phyloP scores from a whole-genome alignment of 2,329 filamentous ascomycete species.

The Arthrobotrys pseudoclavata region DNA sequence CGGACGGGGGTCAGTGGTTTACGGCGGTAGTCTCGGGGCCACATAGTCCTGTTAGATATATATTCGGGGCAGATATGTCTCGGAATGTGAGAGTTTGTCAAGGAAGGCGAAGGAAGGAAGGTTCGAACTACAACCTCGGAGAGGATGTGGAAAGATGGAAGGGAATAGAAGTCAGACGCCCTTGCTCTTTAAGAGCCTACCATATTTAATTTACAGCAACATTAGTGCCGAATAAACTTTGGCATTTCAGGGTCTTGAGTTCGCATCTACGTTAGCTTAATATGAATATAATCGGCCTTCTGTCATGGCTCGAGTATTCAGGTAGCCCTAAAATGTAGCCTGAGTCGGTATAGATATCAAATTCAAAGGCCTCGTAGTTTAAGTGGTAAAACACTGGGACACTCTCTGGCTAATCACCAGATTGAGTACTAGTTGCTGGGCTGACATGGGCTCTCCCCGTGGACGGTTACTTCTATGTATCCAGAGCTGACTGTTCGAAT shows the following conservation, averaged over 20 bases:
- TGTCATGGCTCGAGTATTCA: too few species aligned
- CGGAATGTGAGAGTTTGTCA: background rate
- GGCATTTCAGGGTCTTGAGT: too few species aligned
- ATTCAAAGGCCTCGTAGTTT: constrained; percentile 26
- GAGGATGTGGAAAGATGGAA: background rate
- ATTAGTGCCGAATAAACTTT: background rate
- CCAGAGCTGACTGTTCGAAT: constrained; percentile 34
- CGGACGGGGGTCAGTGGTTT: constrained; percentile 42
- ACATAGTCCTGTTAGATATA: constrained; percentile 19
- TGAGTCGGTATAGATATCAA: too few species aligned
- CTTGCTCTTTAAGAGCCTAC: background rate
- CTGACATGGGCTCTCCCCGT: background rate
- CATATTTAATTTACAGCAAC: background rate
- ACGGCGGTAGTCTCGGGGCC: constrained; percentile 3
- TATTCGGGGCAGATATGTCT: background rate
- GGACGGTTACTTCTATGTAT: constrained; percentile 9
- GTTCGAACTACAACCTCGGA: background rate
- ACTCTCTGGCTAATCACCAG: background rate
- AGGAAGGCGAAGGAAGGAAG: constrained; percentile 10
- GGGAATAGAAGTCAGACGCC: background rate
- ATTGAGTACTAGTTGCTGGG: background rate
- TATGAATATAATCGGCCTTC: too few species aligned
- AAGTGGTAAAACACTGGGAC: constrained; percentile 14
- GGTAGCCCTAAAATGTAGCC: too few species aligned
- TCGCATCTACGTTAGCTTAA: too few species aligned